A percentile compares a stretch with the other conserved stretches of the same genome.
Evolutionary conservation across 2,329 filamentous ascomycete genomes (phyloP).

Genomic region (Scedosporium boydii): DNA sequence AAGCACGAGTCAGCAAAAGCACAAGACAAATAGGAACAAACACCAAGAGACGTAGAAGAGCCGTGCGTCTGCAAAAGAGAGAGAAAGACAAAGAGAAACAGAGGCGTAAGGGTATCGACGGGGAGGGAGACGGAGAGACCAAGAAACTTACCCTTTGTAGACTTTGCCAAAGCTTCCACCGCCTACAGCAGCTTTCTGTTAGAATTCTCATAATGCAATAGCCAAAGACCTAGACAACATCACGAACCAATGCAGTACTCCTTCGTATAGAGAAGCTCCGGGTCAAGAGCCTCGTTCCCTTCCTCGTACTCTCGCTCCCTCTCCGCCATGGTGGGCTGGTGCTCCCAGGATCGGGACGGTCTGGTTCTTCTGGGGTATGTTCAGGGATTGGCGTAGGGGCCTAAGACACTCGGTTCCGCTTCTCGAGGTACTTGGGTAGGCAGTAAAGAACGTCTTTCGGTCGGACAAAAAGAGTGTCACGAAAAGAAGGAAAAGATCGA

Average conservation of each 20-base stretch:
- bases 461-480: too few relatives aligned
- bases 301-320: slow-evolving; percentile 36
- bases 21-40: slow-evolving; percentile 1
- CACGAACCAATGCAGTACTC: slow-evolving; percentile 73
- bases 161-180: slow-evolving; percentile 98
- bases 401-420: too few relatives aligned
- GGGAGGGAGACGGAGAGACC: not conserved
- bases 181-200: slow-evolving; percentile 38
- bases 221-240: not conserved
- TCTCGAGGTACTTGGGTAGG: too few relatives aligned
- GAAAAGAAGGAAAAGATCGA: too few relatives aligned
- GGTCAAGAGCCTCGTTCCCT: slow-evolving; percentile 57
- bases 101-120: not conserved
- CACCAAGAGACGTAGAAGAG: not conserved
- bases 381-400: too few relatives aligned
- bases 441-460: too few relatives aligned
- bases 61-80: not conserved
- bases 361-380: too few relatives aligned
- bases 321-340: slow-evolving; percentile 32
- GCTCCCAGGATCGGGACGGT: not conserved
- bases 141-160: slow-evolving; percentile 74
- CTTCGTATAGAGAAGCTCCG: slow-evolving; percentile 87
- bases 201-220: slow-evolving; percentile 13
- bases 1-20: not conserved
- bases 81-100: not conserved